A percentile compares a stretch with the other conserved stretches of the same genome.
Conservation (phyloP, 768 basidiomycete genomes). For the Mycena floridula region DNA sequence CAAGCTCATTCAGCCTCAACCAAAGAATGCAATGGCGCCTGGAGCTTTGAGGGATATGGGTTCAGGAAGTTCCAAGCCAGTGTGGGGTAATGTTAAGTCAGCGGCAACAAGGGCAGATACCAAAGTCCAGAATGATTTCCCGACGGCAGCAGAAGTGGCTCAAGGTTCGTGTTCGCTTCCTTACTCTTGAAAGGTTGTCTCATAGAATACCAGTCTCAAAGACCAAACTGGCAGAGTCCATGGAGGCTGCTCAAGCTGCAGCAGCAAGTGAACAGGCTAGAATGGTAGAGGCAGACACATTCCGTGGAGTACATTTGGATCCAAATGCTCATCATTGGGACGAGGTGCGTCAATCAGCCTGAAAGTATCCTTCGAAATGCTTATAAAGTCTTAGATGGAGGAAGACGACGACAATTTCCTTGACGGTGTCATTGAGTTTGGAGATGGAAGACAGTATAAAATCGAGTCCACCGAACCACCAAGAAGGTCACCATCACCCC, state of each 20-base stretch:
- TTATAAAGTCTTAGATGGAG: constrained; percentile 52
- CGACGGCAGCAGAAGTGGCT: constrained; percentile 94
- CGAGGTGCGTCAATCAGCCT: constrained; percentile 56
- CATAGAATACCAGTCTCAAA: constrained; percentile 12
- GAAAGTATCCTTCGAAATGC: background rate
- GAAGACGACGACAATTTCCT: constrained; percentile 92
- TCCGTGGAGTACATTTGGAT: constrained; percentile 89
- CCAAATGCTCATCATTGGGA: constrained; percentile 98
- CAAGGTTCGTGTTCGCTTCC: constrained; percentile 47
- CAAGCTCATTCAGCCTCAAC: constrained; percentile 68
- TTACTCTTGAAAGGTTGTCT: too few species aligned
- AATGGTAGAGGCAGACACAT: constrained; percentile 85
- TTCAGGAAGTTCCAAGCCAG: constrained; percentile 32
- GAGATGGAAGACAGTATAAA: constrained; percentile 89
- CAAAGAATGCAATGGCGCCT: constrained; percentile 27
- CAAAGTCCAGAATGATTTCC: constrained; percentile 67
- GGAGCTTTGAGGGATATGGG: constrained; percentile 4
- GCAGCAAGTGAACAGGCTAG: constrained; percentile 59
- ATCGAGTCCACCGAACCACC: constrained; percentile 47
- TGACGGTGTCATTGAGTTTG: constrained; percentile 90
- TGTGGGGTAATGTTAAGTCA: constrained; percentile 63
- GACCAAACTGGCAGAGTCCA: constrained; percentile 24
- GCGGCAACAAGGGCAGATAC: constrained; percentile 35
- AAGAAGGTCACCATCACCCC: constrained; percentile 18
- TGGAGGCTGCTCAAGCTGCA: constrained; percentile 46